Percentiles rank a stretch among this genome's conserved stretches.
Conservation (phyloP, 805 yeast genomes). For the Kodamaea lidongshanica region DNA sequence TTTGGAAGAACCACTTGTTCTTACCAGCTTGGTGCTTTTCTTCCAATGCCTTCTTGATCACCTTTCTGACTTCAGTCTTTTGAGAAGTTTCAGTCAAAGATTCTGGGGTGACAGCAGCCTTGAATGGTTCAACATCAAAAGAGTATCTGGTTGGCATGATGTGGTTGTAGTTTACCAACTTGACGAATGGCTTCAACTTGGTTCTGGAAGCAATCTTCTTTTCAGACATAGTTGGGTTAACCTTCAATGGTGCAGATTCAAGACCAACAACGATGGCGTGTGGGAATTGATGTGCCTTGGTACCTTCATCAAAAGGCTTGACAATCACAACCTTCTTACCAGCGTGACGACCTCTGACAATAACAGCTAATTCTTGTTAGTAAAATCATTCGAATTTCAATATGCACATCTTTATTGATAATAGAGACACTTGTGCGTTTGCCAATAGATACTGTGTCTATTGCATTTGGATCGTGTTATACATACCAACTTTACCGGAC, state of each 20-base stretch:
- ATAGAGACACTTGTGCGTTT: too few species aligned
- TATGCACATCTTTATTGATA: too few species aligned
- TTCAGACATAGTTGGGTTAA: slow-evolving; percentile 88
- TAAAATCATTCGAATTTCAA: slow-evolving; percentile 5
- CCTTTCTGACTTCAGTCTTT: slow-evolving; percentile 98
- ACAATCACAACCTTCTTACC: slow-evolving; percentile 99
- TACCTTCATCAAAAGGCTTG: slow-evolving; percentile 97
- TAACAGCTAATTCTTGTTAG: slow-evolving; percentile 62
- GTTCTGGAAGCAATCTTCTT: slow-evolving; percentile 97
- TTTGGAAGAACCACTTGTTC: slow-evolving; percentile 99
- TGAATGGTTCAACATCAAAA: slow-evolving; percentile 93
- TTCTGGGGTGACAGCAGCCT: slow-evolving; percentile 85
- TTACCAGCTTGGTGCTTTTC: slow-evolving; percentile 99
- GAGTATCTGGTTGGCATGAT: slow-evolving; percentile 99
- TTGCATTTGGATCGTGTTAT: too few species aligned
- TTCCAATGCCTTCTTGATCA: slow-evolving; percentile 97
- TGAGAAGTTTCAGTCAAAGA: slow-evolving; percentile 96
- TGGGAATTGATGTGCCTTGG: slow-evolving; percentile 98
- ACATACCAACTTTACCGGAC: slow-evolving; percentile 99
- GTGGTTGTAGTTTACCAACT: slow-evolving; percentile 99
- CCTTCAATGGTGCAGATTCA: slow-evolving; percentile 97
- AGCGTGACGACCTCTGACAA: slow-evolving; percentile 99
- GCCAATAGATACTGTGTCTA: too few species aligned
- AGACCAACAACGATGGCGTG: slow-evolving; percentile 99
- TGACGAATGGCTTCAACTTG: slow-evolving; percentile 97